phyloP scores from a whole-genome alignment of 2,329 filamentous ascomycete species.

The Calonectria hongkongensis region DNA sequence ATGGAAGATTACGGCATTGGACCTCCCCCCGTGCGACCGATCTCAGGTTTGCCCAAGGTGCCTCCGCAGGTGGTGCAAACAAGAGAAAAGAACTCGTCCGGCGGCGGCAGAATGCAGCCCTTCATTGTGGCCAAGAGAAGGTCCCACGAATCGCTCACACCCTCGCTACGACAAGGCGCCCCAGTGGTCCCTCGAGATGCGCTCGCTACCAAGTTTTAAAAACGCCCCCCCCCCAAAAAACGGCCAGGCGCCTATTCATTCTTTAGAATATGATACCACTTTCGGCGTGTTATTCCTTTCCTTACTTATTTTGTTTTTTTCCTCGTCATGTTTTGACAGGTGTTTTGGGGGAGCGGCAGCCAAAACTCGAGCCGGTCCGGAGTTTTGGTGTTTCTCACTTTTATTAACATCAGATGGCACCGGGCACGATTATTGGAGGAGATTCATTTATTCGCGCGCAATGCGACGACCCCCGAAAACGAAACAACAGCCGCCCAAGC shows the following conservation, averaged over 20 bases:
- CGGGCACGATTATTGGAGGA: slow-evolving; percentile 2
- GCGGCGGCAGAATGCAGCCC: slow-evolving; percentile 13
- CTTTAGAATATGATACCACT: not conserved
- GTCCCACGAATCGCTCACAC: slow-evolving; percentile 50
- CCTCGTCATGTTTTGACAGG: not conserved
- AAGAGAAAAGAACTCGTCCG: slow-evolving; percentile 37
- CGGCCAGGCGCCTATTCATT: not conserved
- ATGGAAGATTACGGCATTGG: slow-evolving; percentile 54
- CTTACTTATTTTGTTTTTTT: too few species aligned
- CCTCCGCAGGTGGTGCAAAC: slow-evolving; percentile 44
- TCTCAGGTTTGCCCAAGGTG: slow-evolving; percentile 40
- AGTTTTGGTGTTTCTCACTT: slow-evolving; percentile 24
- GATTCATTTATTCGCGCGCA: not conserved
- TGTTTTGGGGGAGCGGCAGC: not conserved
- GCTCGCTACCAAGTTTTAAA: slow-evolving; percentile 43
- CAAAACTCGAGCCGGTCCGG: slow-evolving; percentile 5
- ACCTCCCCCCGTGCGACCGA: slow-evolving; percentile 4
- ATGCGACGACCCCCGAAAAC: slow-evolving; percentile 14
- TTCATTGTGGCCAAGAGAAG: slow-evolving; percentile 31
- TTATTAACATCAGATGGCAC: slow-evolving; percentile 13
- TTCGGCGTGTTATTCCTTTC: not conserved
- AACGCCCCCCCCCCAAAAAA: not conserved
- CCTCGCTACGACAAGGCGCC: slow-evolving; percentile 51
- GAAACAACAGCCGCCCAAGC: slow-evolving; percentile 14
- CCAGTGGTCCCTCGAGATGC: slow-evolving; percentile 48